Base-by-base conservation (phyloP, 148 eudicot genomes). In the Fagopyrum esculentum region DNA sequence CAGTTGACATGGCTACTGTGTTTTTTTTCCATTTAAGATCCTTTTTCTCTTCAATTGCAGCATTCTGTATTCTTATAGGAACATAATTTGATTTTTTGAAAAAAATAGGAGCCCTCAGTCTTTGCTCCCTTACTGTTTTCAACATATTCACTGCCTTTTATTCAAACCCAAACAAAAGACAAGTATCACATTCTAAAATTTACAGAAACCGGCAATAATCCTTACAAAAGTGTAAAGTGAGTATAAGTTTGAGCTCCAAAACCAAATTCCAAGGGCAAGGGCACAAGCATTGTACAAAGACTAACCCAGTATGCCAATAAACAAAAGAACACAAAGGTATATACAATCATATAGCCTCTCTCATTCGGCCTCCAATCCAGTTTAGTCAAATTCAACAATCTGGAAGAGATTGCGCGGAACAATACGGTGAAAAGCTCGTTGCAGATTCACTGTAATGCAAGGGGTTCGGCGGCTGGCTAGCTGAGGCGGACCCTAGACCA, bases 391-490 rank as follows among this genome's bases (percentile, higher is more conserved):
- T 22, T 74, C 77, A 74, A 56, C 54, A 74, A 13, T 35, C 71
- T 15, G 77, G 77, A 59, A 74, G 77, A 40, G 77, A 74, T 5
- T 74, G 72, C 1, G 59, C 72, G 2, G 78, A 75, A 66, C 16
- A 80, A 81, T 76, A 90, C 0, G 91, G 91, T 29, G 97, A 91
- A 73, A 91, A 90, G 80, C 93, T 91, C 9, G 88, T 60, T 52
- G 85, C 80, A 3, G 98, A 89, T 80, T 87, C 97, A 19, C 92
- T 91, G 59, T 78, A 79, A 81, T 84, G 97, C 81, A 93, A 77
- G 1, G 88, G 85, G 75, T 81, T 81, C 19, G 74, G 86, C 16
- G 83, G 87, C 71, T 82, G 88, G 72, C 81, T 78, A 50, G 95
- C 68, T n/a, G 68, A 61, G 84, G 61, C 29, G 50, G 73, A 92